These are phyloP conservation scores for Aspergillus sp. DNA, from an alignment of 2,329 filamentous ascomycete genomes.

Conservation along the genomic window DNA sequence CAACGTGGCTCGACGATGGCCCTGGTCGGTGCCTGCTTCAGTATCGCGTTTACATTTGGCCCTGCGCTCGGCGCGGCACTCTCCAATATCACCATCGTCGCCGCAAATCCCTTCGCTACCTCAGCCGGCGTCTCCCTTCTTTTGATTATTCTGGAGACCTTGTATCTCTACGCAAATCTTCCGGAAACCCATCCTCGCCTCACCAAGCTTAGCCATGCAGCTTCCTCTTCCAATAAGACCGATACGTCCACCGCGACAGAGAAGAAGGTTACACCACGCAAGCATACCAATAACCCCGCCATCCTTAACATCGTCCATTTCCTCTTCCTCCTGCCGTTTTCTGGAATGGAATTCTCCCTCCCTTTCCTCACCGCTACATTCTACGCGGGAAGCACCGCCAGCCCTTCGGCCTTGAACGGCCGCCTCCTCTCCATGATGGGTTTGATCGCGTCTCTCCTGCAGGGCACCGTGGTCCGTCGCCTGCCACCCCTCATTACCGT, in stretches of 20 bases:
- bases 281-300: constrained; percentile 76
- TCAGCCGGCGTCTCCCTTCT: constrained; percentile 84
- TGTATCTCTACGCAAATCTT: constrained; percentile 79
- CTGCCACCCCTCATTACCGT: constrained; percentile 79
- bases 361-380: constrained; percentile 97
- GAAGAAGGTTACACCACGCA: constrained; percentile 17
- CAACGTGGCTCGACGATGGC: constrained; percentile 92
- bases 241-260: background rate
- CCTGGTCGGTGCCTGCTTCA: constrained; percentile 93
- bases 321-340: constrained; percentile 92
- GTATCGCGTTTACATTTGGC: constrained; percentile 94
- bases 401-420: constrained; percentile 71
- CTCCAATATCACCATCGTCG: constrained; percentile 72
- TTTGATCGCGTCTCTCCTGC: constrained; percentile 84
- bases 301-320: constrained; percentile 85
- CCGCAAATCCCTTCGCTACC: constrained; percentile 88
- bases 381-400: constrained; percentile 65
- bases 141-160: constrained; percentile 80
- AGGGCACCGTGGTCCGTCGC: constrained; percentile 85
- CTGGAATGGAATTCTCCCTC: constrained; percentile 95
- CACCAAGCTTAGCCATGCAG: constrained; percentile 36
- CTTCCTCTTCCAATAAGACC: constrained; percentile 17
- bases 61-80: constrained; percentile 88
- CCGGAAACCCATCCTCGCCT: constrained; percentile 77
- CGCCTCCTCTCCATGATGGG: constrained; percentile 87